A percentile compares a stretch with the other conserved stretches of the same genome.
phyloP scores from a whole-genome alignment of 2,329 filamentous ascomycete genomes.

The Aspergillus pseudotamarii region DNA sequence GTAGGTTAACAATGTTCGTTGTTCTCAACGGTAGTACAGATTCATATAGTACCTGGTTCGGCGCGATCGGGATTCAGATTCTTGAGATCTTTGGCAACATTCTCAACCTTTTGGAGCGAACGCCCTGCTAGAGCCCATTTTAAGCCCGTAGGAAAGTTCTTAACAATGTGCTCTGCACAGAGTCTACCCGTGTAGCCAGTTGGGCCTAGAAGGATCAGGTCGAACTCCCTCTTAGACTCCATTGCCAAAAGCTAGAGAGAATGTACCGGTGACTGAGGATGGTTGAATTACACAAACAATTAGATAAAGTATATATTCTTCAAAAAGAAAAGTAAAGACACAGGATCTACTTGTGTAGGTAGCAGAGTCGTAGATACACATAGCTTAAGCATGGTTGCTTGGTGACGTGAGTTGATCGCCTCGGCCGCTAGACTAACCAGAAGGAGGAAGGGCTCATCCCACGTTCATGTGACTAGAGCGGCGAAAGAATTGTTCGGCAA shows the following conservation, averaged over 20 bases:
- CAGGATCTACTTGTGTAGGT: background rate
- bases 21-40: background rate
- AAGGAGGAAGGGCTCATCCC: background rate
- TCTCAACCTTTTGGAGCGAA: conserved; percentile 73
- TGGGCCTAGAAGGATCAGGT: conserved; percentile 68
- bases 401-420: background rate
- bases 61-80: conserved; percentile 68
- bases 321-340: background rate
- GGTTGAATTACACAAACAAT: background rate
- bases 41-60: conserved; percentile 61
- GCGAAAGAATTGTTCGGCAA: background rate
- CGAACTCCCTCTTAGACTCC: conserved; percentile 57
- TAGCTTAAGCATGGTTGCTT: background rate
- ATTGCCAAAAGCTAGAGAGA: conserved; percentile 28
- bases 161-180: conserved; percentile 73
- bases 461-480: background rate
- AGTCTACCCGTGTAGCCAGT: conserved; percentile 83
- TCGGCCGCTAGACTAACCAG: background rate
- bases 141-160: conserved; percentile 70
- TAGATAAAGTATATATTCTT: background rate
- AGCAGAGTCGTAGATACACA: background rate
- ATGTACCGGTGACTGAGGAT: background rate
- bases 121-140: conserved; percentile 89
- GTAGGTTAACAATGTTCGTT: conserved; percentile 9
- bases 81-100: conserved; percentile 68